Evolutionary conservation across 2,329 filamentous ascomycete genomes (phyloP).

Genomic region (Clonostachys solani): DNA sequence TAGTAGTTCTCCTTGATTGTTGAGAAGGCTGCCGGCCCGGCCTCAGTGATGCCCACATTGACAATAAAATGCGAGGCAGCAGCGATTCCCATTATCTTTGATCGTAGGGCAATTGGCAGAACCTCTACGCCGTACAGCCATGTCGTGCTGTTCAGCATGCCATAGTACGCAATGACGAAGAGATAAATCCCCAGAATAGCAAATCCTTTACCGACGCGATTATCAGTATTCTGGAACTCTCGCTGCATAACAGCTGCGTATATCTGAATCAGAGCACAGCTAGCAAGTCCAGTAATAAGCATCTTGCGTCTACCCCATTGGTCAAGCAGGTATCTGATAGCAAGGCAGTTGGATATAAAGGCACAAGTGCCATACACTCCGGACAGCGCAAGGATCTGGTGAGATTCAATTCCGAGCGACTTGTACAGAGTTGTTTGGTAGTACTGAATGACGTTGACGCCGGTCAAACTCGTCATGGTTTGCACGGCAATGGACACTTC

Average conservation of each 20-base stretch:
- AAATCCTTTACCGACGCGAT: conserved; percentile 53
- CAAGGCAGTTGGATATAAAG: conserved; percentile 44
- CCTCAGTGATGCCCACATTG: conserved; percentile 49
- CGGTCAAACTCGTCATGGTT: conserved; percentile 25
- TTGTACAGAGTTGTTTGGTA: conserved; percentile 24
- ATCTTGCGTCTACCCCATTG: conserved; percentile 57
- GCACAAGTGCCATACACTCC: conserved; percentile 44
- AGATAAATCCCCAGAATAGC: conserved; percentile 55
- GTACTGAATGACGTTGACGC: conserved; percentile 17
- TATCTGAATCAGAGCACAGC: conserved; percentile 51
- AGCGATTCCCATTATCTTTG: conserved; percentile 50
- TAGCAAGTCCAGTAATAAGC: conserved; percentile 46
- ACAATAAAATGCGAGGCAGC: conserved; percentile 50
- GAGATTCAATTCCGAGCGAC: conserved; percentile 40
- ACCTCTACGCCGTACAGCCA: conserved; percentile 54
- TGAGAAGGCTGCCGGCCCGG: conserved; percentile 50
- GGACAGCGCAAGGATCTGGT: conserved; percentile 38
- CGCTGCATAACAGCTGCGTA: conserved; percentile 56
- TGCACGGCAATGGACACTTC: conserved; percentile 45
- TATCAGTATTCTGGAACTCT: conserved; percentile 49
- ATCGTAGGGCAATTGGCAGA: conserved; percentile 45
- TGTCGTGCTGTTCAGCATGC: conserved; percentile 48
- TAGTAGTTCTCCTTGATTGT: conserved; percentile 57
- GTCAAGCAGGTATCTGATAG: conserved; percentile 47
- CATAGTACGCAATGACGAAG: conserved; percentile 51